A percentile compares a stretch with the other conserved stretches of the same genome.
Conservation (phyloP, 2,329 filamentous ascomycete genomes). For the Xylariaceae sp. region DNA sequence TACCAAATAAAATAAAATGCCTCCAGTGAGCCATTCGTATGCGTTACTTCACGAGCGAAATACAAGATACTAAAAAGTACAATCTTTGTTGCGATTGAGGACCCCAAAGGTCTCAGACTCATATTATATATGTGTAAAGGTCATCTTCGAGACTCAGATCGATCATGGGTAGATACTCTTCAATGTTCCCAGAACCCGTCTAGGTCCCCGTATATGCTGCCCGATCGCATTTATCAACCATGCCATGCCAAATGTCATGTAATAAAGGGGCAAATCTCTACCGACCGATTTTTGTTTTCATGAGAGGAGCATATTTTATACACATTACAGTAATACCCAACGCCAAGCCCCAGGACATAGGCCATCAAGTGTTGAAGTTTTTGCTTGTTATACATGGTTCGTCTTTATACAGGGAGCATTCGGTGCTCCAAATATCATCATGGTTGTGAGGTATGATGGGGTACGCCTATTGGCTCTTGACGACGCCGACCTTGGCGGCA, state of each 20-base stretch:
- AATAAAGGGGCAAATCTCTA: slow-evolving; percentile 27
- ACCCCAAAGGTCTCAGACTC: slow-evolving; percentile 6
- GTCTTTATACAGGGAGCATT: slow-evolving; percentile 36
- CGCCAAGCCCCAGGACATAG: slow-evolving; percentile 32
- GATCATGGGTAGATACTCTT: slow-evolving; percentile 23
- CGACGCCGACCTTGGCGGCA: slow-evolving; percentile 94
- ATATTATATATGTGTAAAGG: slow-evolving; percentile 13
- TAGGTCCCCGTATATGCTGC: slow-evolving; percentile 13
- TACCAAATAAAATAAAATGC: no score
- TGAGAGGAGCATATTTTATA: slow-evolving; percentile 43
- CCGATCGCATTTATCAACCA: slow-evolving; percentile 5
- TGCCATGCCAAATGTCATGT: slow-evolving; percentile 23
- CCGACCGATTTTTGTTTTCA: slow-evolving; percentile 36
- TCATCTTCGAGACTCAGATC: slow-evolving; percentile 3
- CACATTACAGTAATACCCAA: slow-evolving; percentile 37
- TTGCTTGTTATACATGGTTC: slow-evolving; percentile 37
- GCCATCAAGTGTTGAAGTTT: slow-evolving; percentile 31
- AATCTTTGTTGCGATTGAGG: no score
- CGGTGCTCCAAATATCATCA: slow-evolving; percentile 15
- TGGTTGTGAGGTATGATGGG: background rate
- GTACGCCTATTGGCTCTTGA: slow-evolving; percentile 69
- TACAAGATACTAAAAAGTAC: no score
- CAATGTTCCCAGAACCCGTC: slow-evolving; percentile 25
- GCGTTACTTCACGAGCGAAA: background rate
- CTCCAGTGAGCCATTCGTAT: background rate